These are phyloP conservation scores for Cystofilobasidium ferigula DNA, from an alignment of 768 basidiomycete genomes.

Conservation along the genomic window DNA sequence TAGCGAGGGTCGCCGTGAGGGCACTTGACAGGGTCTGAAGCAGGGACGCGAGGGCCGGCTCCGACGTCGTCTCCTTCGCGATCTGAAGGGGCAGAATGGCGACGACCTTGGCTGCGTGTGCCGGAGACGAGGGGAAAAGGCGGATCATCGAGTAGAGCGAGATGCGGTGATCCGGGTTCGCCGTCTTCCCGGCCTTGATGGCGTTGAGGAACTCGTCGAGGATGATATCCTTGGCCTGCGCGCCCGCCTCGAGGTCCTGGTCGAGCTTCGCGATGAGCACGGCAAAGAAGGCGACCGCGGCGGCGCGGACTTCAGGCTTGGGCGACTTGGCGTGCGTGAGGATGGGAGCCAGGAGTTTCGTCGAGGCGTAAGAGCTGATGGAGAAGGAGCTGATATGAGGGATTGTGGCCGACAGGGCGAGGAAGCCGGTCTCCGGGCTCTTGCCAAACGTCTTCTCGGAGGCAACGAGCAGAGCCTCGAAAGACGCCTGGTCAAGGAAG, in stretches of 20 bases:
- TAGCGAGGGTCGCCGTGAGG: slow-evolving; percentile 47
- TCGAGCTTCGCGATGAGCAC: slow-evolving; percentile 40
- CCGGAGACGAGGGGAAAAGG: background rate
- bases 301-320: slow-evolving; percentile 51
- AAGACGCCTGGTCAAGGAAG: slow-evolving; percentile 40
- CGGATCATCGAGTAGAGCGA: slow-evolving; percentile 62
- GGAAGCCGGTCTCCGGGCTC: slow-evolving; percentile 67
- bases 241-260: slow-evolving; percentile 38
- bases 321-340: slow-evolving; percentile 64
- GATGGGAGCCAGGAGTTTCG: slow-evolving; percentile 43
- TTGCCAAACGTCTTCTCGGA: slow-evolving; percentile 71
- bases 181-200: slow-evolving; percentile 71
- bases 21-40: slow-evolving; percentile 51
- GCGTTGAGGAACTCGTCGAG: slow-evolving; percentile 59
- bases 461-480: slow-evolving; percentile 53
- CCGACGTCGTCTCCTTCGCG: slow-evolving; percentile 63
- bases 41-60: slow-evolving; percentile 51
- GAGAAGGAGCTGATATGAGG: slow-evolving; percentile 42
- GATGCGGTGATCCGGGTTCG: slow-evolving; percentile 73
- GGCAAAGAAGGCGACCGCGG: slow-evolving; percentile 52
- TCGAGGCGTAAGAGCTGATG: slow-evolving; percentile 52
- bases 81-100: slow-evolving; percentile 43
- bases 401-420: slow-evolving; percentile 42
- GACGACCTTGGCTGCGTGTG: slow-evolving; percentile 39
- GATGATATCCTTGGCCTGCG: slow-evolving; percentile 34